These are phyloP conservation scores for Chlorella sp. DNA, from an alignment of 139 green algal genomes.

Conservation along the genomic window DNA sequence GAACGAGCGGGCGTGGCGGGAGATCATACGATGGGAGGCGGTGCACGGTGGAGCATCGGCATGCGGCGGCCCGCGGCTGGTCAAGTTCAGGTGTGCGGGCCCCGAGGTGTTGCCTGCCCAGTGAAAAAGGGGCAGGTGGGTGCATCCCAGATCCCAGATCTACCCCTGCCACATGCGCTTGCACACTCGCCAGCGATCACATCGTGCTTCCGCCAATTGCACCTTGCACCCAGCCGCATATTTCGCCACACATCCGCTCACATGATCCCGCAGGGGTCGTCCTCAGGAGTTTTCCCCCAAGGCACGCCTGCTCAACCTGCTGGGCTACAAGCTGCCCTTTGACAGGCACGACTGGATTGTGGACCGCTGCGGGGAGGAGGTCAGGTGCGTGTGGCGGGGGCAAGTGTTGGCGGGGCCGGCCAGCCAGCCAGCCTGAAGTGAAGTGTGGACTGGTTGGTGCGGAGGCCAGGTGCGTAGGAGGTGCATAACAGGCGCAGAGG, in stretches of 20 bases:
- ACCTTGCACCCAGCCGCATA: too few relatives aligned
- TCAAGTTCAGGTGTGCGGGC: constrained; percentile 65
- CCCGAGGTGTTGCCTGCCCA: not conserved
- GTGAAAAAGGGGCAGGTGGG: too few relatives aligned
- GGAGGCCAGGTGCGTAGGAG: constrained; percentile 45
- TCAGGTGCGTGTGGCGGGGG: constrained; percentile 47
- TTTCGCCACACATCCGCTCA: too few relatives aligned
- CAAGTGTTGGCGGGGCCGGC: too few relatives aligned
- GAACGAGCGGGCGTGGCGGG: constrained; percentile 92
- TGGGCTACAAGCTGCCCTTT: constrained; percentile 94
- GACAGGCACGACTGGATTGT: constrained; percentile 97
- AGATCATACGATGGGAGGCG: constrained; percentile 86
- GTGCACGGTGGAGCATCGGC: constrained; percentile 58
- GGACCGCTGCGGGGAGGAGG: constrained; percentile 84
- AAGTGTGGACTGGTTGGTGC: constrained; percentile 88
- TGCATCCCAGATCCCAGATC: too few relatives aligned
- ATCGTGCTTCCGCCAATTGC: too few relatives aligned
- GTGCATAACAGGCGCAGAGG: too few relatives aligned
- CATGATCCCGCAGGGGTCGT: constrained; percentile 54
- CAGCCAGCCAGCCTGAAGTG: constrained; percentile 76
- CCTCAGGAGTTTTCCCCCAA: constrained; percentile 91
- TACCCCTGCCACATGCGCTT: too few relatives aligned
- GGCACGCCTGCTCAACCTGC: constrained; percentile 89
- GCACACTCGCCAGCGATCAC: too few relatives aligned
- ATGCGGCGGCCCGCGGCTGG: constrained; percentile 71